phyloP scores from a whole-genome alignment of 2,329 filamentous ascomycete genomes.

The Clarireedia paspali region DNA sequence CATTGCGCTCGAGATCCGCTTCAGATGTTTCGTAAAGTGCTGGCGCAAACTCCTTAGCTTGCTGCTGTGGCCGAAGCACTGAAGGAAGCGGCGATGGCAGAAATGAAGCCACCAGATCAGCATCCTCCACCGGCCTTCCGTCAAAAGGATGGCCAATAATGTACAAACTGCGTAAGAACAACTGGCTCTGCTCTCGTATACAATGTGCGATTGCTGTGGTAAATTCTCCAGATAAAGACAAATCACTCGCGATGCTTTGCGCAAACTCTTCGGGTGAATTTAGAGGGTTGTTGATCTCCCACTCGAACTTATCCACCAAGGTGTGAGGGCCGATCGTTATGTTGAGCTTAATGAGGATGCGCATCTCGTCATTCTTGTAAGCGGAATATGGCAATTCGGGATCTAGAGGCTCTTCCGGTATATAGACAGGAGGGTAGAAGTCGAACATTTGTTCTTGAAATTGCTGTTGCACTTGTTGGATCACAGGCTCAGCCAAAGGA shows the following conservation, averaged over 20 bases:
- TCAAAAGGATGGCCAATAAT: slow-evolving; percentile 93
- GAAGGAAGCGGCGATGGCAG: slow-evolving; percentile 73
- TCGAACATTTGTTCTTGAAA: slow-evolving; percentile 87
- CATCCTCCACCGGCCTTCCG: slow-evolving; percentile 84
- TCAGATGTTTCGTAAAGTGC: slow-evolving; percentile 93
- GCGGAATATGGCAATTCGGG: slow-evolving; percentile 84
- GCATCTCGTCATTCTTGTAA: slow-evolving; percentile 99
- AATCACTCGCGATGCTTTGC: slow-evolving; percentile 75
- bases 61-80: slow-evolving; percentile 83
- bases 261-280: slow-evolving; percentile 97
- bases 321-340: slow-evolving; percentile 96
- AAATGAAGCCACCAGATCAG: slow-evolving; percentile 79
- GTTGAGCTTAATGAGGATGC: slow-evolving; percentile 89
- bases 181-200: slow-evolving; percentile 89
- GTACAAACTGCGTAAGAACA: slow-evolving; percentile 90
- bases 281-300: slow-evolving; percentile 92
- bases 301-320: slow-evolving; percentile 94
- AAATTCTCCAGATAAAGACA: slow-evolving; percentile 90
- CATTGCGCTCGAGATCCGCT: slow-evolving; percentile 79
- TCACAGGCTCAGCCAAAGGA: slow-evolving; percentile 57
- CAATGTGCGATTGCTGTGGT: slow-evolving; percentile 96
- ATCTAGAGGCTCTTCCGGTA: slow-evolving; percentile 84
- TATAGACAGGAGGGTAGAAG: slow-evolving; percentile 86
- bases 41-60: slow-evolving; percentile 88
- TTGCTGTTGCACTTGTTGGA: slow-evolving; percentile 54